phyloP scores from a whole-genome alignment of 2,329 filamentous ascomycete genomes.

The Colletotrichum kahawae region DNA sequence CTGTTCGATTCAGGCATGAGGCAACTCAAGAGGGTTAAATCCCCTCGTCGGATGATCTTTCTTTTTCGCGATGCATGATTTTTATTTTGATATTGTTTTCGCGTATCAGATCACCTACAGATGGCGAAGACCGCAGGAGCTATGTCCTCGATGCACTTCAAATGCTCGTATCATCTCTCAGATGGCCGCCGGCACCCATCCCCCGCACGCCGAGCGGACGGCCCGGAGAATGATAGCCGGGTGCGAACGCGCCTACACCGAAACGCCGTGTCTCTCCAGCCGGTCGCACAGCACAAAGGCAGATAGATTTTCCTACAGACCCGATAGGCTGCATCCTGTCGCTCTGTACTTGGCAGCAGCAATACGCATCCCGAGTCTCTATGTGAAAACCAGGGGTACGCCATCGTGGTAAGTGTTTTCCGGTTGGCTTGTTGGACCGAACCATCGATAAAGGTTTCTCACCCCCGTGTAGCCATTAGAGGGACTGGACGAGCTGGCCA shows the following conservation, averaged over 20 bases:
- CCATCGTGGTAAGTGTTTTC: not conserved
- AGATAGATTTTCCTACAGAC: rapidly evolving
- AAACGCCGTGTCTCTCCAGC: not conserved
- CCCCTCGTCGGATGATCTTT: rapidly evolving
- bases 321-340: not conserved
- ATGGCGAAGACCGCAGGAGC: not conserved
- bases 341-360: not conserved
- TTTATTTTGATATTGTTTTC: not conserved
- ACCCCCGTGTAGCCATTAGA: not conserved
- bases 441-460: not conserved
- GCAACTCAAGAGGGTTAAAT: not conserved
- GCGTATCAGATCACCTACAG: not conserved
- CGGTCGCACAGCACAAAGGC: not conserved
- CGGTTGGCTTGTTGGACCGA: not conserved
- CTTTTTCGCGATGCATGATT: not conserved
- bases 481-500: not conserved
- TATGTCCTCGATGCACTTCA: not conserved
- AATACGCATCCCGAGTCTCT: not conserved
- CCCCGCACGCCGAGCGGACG: not conserved
- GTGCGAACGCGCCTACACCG: not conserved
- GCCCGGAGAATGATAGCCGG: not conserved
- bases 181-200: not conserved
- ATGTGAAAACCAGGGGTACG: not conserved
- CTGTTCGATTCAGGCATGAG: slow-evolving; percentile 16
- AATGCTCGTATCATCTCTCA: not conserved